These are phyloP conservation scores for Stephanodiscus minutulus DNA, from an alignment of 108 stramenopile genomes.

Conservation along the genomic window DNA sequence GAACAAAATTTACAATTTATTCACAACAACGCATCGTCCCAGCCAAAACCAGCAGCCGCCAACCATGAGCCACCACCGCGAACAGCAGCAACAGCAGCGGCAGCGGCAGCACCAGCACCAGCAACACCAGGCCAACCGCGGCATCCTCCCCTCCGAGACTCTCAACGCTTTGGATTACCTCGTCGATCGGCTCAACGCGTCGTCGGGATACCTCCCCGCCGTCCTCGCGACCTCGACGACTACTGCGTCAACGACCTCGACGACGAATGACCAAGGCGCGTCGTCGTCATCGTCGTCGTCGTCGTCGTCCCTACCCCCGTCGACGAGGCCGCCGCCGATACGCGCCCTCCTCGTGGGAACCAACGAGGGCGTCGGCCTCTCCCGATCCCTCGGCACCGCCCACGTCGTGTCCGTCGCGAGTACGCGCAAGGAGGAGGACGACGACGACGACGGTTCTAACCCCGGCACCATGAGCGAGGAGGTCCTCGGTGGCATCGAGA, in stretches of 20 bases:
- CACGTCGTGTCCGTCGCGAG: not conserved
- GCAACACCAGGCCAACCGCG: conserved; percentile 36
- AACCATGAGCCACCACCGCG: not conserved
- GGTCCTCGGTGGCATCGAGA: conserved; percentile 44
- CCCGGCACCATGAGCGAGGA: conserved; percentile 42
- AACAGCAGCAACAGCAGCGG: not conserved
- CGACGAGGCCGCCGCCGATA: conserved; percentile 20
- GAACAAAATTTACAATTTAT: no score
- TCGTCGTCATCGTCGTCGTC: not conserved
- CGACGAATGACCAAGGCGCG: not conserved
- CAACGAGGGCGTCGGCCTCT: conserved; percentile 53
- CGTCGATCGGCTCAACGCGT: conserved; percentile 55
- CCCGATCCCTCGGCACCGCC: conserved; percentile 51
- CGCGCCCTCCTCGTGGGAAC: conserved; percentile 51
- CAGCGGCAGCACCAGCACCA: conserved; percentile 28
- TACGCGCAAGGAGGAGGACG: no score
- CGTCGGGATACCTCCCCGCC: conserved; percentile 32
- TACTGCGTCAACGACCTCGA: conserved; percentile 3
- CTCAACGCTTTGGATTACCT: conserved; percentile 47
- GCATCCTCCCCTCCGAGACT: conserved; percentile 49
- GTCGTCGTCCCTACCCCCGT: not conserved
- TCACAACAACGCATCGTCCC: no score
- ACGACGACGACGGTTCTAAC: no score
- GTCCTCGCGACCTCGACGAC: not conserved
- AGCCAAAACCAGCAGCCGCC: no score